These are phyloP conservation scores for Collariella sp. DNA, from an alignment of 495 filamentous ascomycete species.

Conservation along the genomic window DNA sequence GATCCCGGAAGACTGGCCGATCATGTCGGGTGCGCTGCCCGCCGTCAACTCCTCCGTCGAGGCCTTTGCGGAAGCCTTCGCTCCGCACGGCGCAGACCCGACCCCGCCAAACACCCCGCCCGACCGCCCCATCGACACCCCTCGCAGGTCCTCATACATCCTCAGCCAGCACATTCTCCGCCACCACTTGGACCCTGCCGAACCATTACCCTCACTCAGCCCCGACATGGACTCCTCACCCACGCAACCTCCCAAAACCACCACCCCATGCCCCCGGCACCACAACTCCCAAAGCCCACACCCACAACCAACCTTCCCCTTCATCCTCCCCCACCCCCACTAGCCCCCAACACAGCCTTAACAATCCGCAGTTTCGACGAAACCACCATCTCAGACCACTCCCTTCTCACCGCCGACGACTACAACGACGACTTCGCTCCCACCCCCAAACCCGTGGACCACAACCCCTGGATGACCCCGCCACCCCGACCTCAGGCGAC, in stretches of 20 bases:
- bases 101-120: conserved; percentile 50
- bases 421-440: conserved; percentile 27
- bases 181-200: conserved; percentile 20
- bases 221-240: conserved; percentile 12
- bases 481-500: too few species aligned
- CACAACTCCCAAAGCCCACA: conserved; percentile 24
- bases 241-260: too few species aligned
- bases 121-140: conserved; percentile 31
- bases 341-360: conserved; percentile 49
- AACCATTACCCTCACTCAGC: conserved; percentile 28
- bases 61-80: conserved; percentile 41
- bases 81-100: conserved; percentile 35
- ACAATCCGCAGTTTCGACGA: conserved; percentile 54
- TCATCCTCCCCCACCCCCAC: conserved; percentile 60
- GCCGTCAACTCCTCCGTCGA: conserved; percentile 39
- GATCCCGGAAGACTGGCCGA: conserved; percentile 31
- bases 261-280: conserved; percentile 19
- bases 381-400: conserved; percentile 44
- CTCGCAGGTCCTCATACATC: conserved; percentile 44
- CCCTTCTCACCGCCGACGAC: too few species aligned
- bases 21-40: conserved; percentile 41
- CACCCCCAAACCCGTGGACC: conserved; percentile 34
- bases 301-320: conserved; percentile 35
- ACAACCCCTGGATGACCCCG: too few species aligned
- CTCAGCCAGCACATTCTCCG: conserved; percentile 36